Percentiles rank a stretch among this genome's conserved stretches.
These are phyloP conservation scores for Arabidopsis suecica DNA, from an alignment of 345 rosid genomes.

Conservation along the genomic window DNA sequence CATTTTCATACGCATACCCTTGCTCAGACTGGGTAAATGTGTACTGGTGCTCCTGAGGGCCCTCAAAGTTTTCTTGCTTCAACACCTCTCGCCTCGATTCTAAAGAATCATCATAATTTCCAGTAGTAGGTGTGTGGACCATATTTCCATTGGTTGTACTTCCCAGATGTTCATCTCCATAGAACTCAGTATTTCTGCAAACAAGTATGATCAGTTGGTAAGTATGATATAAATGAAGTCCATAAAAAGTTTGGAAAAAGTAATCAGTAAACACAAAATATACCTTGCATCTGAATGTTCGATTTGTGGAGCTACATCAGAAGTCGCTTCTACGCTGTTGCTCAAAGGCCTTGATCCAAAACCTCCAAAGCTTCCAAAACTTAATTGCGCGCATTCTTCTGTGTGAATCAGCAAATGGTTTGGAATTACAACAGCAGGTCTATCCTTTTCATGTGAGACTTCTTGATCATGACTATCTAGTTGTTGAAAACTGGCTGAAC, in stretches of 20 bases:
- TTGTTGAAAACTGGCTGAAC: slow-evolving; percentile 62
- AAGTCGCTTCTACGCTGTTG: slow-evolving; percentile 62
- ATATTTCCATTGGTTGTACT: slow-evolving; percentile 62
- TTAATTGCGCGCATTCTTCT: slow-evolving; percentile 84
- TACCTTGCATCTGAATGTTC: slow-evolving; percentile 74
- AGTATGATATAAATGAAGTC: not conserved
- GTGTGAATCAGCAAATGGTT: slow-evolving; percentile 87
- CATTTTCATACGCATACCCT: slow-evolving; percentile 67
- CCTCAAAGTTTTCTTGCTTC: slow-evolving; percentile 70
- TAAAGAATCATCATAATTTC: slow-evolving; percentile 64
- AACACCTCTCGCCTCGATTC: slow-evolving; percentile 66
- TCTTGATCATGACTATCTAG: slow-evolving; percentile 64
- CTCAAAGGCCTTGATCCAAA: slow-evolving; percentile 61
- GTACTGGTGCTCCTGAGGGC: slow-evolving; percentile 70
- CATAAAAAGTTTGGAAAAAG: not conserved
- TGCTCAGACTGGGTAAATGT: slow-evolving; percentile 62
- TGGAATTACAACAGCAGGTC: slow-evolving; percentile 87
- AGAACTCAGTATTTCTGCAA: slow-evolving; percentile 73
- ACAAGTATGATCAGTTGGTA: slow-evolving; percentile 27
- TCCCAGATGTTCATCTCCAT: slow-evolving; percentile 73
- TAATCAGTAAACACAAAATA: slow-evolving; percentile 22
- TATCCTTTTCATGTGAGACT: slow-evolving; percentile 61
- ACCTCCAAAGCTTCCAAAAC: slow-evolving; percentile 94
- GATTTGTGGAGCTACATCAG: slow-evolving; percentile 57
- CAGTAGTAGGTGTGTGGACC: slow-evolving; percentile 55